phyloP scores from a whole-genome alignment of 495 filamentous ascomycete species.

The Penicillium manginii region DNA sequence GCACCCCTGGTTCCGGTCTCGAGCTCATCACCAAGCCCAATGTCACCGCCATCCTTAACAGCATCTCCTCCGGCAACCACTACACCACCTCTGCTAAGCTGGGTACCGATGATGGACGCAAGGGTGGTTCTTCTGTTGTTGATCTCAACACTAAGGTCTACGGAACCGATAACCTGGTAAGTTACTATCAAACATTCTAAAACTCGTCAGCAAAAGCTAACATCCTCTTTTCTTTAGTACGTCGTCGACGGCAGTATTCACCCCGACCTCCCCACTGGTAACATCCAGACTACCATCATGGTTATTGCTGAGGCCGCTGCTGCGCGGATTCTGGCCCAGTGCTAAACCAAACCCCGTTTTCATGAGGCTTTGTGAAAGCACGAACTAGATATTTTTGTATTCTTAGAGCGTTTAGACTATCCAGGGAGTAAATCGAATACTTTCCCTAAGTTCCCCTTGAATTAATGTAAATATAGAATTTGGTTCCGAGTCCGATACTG shows the following conservation, averaged over 20 bases:
- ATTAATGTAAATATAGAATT: no score
- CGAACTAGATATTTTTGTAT: neutral
- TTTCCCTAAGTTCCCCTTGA: neutral
- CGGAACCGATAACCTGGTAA: slow-evolving; percentile 67
- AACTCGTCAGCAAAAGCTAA: slow-evolving; percentile 6
- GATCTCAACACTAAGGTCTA: slow-evolving; percentile 71
- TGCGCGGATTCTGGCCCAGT: slow-evolving; percentile 38
- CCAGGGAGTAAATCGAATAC: neutral
- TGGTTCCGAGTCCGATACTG: no score
- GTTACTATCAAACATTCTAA: slow-evolving; percentile 1
- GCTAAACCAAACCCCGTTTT: neutral
- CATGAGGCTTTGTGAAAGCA: neutral
- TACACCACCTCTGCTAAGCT: slow-evolving; percentile 70
- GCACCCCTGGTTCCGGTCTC: slow-evolving; percentile 54
- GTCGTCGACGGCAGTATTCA: slow-evolving; percentile 46
- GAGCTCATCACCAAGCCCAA: slow-evolving; percentile 59
- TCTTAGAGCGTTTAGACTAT: neutral
- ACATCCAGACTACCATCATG: slow-evolving; percentile 49
- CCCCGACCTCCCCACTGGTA: slow-evolving; percentile 50
- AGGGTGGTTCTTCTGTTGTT: slow-evolving; percentile 68
- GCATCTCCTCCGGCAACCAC: slow-evolving; percentile 64
- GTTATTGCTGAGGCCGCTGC: slow-evolving; percentile 46
- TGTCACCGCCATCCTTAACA: slow-evolving; percentile 49
- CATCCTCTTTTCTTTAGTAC: slow-evolving; percentile 21
- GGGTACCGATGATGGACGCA: slow-evolving; percentile 67